phyloP scores from a whole-genome alignment of 192 early-diverging fungal genomes.

The Umbelopsis sp. region DNA sequence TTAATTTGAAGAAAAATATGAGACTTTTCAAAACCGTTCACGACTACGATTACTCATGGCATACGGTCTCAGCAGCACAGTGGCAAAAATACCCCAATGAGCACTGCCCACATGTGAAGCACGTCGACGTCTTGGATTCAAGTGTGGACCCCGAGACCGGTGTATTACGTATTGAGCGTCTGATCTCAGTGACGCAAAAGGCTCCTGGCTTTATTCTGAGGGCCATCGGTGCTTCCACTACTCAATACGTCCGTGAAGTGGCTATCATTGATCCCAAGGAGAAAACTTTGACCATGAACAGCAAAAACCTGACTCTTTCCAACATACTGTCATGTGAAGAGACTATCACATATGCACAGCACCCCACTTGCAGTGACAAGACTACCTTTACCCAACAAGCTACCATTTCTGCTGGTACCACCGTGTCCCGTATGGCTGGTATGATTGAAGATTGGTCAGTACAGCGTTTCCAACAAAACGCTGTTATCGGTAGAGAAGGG shows the following conservation, averaged over 20 bases:
- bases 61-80: conserved; percentile 80
- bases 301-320: conserved; percentile 85
- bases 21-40: conserved; percentile 85
- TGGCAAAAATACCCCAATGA: conserved; percentile 99
- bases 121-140: conserved; percentile 88
- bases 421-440: conserved; percentile 66
- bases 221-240: conserved; percentile 68
- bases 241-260: conserved; percentile 89
- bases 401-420: conserved; percentile 75
- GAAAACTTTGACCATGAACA: conserved; percentile 72
- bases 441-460: conserved; percentile 86
- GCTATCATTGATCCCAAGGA: conserved; percentile 82
- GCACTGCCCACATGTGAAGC: conserved; percentile 85
- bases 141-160: conserved; percentile 81
- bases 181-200: conserved; percentile 86
- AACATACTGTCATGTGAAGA: conserved; percentile 86
- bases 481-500: conserved; percentile 78
- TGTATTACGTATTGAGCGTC: conserved; percentile 86
- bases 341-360: conserved; percentile 74
- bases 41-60: conserved; percentile 83
- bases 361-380: conserved; percentile 47
- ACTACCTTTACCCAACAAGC: conserved; percentile 86
- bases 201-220: conserved; percentile 76
- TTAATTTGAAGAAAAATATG: conserved; percentile 50
- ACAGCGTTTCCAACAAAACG: conserved; percentile 89